Percentiles rank a stretch among this genome's conserved stretches.
Evolutionary conservation across 306 rosid genomes (phyloP).

Genomic region (Boehmeria nivea): DNA sequence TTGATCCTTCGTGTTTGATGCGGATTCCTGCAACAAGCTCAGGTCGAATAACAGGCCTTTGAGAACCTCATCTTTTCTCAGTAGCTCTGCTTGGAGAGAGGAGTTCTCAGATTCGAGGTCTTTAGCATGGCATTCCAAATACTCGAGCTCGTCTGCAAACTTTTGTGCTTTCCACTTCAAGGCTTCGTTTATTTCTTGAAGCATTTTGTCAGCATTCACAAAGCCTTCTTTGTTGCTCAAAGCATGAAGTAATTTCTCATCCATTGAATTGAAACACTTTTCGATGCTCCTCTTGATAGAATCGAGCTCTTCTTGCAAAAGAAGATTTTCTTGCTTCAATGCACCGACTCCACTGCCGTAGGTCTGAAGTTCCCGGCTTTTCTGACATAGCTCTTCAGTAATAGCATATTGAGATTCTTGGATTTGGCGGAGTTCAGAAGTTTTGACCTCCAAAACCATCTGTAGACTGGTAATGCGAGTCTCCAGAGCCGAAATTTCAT

Average conservation of each 20-base stretch:
- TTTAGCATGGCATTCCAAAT: slow-evolving; percentile 37
- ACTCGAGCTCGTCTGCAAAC: slow-evolving; percentile 33
- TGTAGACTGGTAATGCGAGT: slow-evolving; percentile 18
- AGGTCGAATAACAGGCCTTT: slow-evolving; percentile 77
- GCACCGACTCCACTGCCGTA: slow-evolving; percentile 6
- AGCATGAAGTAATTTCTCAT: slow-evolving; percentile 18
- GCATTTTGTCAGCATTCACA: slow-evolving; percentile 21
- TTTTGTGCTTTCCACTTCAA: slow-evolving; percentile 23
- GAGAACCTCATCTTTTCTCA: slow-evolving; percentile 75
- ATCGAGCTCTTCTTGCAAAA: slow-evolving; percentile 28
- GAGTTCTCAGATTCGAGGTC: slow-evolving; percentile 36
- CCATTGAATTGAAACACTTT: slow-evolving; percentile 23
- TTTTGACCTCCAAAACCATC: slow-evolving; percentile 32
- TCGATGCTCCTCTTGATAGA: slow-evolving; percentile 28
- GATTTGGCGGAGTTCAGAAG: slow-evolving; percentile 26
- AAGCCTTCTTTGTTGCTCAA: slow-evolving; percentile 27
- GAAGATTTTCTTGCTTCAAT: slow-evolving; percentile 39
- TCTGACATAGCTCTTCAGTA: slow-evolving; percentile 26
- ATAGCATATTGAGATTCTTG: slow-evolving; percentile 32
- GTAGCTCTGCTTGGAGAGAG: slow-evolving; percentile 53
- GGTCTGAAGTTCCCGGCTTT: slow-evolving; percentile 30
- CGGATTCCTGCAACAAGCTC: slow-evolving; percentile 93
- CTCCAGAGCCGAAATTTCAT: slow-evolving; percentile 26
- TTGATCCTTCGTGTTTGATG: slow-evolving; percentile 71
- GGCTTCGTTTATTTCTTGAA: slow-evolving; percentile 31